Conservation (phyloP, 306 rosid genomes). For the Ormosia emarginata region DNA sequence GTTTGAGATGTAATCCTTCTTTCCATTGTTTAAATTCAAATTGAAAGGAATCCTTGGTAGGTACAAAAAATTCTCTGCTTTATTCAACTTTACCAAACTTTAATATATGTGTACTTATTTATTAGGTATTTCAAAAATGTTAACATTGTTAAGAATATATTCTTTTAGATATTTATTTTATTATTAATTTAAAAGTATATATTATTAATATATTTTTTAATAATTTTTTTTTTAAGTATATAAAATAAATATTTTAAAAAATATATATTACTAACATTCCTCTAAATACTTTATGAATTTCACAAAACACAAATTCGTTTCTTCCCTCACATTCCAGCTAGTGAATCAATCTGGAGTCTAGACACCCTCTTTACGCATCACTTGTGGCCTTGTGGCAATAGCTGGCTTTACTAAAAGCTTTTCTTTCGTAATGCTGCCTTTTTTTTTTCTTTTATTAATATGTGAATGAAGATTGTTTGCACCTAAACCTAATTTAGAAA, state of each 20-base stretch:
- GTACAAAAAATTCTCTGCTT: not conserved
- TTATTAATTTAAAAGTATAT: too few relatives aligned
- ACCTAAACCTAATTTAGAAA: not conserved
- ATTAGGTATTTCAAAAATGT: too few relatives aligned
- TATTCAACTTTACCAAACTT: not conserved
- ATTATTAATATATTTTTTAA: too few relatives aligned
- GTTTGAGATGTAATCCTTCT: not conserved
- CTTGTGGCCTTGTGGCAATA: not conserved
- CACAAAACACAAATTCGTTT: not conserved
- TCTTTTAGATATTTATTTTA: too few relatives aligned
- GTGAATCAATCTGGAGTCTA: not conserved
- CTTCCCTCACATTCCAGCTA: conserved; percentile 16
- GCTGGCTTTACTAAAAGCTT: not conserved
- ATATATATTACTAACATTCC: too few relatives aligned
- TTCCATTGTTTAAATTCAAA: not conserved
- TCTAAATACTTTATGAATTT: not conserved
- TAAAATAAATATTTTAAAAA: too few relatives aligned
- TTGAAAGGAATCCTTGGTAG: not conserved
- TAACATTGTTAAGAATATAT: too few relatives aligned
- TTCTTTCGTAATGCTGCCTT: not conserved
- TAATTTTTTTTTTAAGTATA: too few relatives aligned
- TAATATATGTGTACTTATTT: not conserved
- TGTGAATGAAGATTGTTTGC: not conserved
- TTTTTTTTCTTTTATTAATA: not conserved
- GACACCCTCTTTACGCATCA: not conserved